Evolutionary conservation across 75 land plant genomes (phyloP), one percentile per base, ranked within the genome.

Genomic region (Selaginella tamariscina): DNA sequence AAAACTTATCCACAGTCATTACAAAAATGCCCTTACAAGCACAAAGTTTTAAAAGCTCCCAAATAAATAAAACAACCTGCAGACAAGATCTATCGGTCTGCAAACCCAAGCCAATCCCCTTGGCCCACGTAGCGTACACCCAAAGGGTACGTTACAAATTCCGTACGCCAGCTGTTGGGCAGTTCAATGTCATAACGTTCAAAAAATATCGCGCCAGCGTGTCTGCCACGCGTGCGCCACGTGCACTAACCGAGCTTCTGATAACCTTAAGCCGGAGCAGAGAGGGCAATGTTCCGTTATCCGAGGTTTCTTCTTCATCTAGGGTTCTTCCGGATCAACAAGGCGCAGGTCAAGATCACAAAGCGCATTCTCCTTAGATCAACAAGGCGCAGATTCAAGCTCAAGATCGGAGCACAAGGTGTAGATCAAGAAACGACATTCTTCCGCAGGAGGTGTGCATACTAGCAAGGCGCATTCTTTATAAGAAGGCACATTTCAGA

Each of bases 111-210:
- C 49, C 49, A 39, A 39, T 39, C 11, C 49, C 5, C 49, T 5
- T 39, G 49, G 49, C 49, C 49, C 49, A 5, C 49, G 49, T 5
- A 15, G 49, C 11, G 49, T 39, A 15, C 49, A 39, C 49, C 5
- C 49, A 15, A 5, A 15, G 49, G n/a, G n/a, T n/a, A n/a, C n/a
- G n/a, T n/a, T n/a, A n/a, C n/a, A n/a, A n/a, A n/a, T n/a, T n/a
- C n/a, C n/a, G n/a, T n/a, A n/a, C n/a, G n/a, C n/a, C n/a, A n/a
- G n/a, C n/a, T n/a, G n/a, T n/a, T n/a, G n/a, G n/a, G n/a, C n/a
- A n/a, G n/a, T n/a, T n/a, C 49, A 39, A 39, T 39, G 49, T 39
- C 49, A 39, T 39, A 39, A 39, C 49, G 49, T 39, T 39, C 49
- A 39, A 39, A n/a, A n/a, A 39, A 39, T 39, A 39, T 39, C 49